phyloP scores from a whole-genome alignment of 108 stramenopile species.

The Skeletonema grethae region DNA sequence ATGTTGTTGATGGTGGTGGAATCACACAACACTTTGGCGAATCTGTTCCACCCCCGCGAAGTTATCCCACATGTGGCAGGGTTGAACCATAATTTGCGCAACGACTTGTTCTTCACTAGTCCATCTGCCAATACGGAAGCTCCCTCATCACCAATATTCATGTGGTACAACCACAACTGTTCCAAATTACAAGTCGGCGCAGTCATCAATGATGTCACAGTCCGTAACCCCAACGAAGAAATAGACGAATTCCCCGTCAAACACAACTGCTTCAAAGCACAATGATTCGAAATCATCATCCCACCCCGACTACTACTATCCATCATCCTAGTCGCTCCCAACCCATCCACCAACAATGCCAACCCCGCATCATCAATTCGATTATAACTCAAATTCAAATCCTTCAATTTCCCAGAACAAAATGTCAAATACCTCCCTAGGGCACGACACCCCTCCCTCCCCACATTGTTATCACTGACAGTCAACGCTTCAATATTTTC shows the following conservation, averaged over 20 bases:
- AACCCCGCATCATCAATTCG: conserved; percentile 11
- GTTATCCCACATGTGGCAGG: not conserved
- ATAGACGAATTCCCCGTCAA: conserved; percentile 4
- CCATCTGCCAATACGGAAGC: not conserved
- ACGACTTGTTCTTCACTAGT: not conserved
- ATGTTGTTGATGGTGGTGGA: conserved; percentile 11
- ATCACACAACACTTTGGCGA: conserved; percentile 3
- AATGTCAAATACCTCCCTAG: not conserved
- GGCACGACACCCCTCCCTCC: not conserved
- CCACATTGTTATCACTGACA: not conserved
- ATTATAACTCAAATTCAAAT: conserved; percentile 16
- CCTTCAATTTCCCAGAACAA: not conserved
- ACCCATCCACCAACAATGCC: conserved; percentile 5
- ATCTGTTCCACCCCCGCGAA: not conserved
- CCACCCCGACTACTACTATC: not conserved
- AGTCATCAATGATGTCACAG: not conserved
- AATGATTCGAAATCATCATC: not conserved
- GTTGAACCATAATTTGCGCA: not conserved
- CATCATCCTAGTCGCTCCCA: not conserved
- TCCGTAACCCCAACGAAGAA: not conserved
- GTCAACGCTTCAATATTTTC: not conserved
- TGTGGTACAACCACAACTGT: not conserved
- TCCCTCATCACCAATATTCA: conserved; percentile 8
- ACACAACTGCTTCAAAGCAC: conserved; percentile 8
- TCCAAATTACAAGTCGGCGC: not conserved